Evolutionary conservation across 108 stramenopile genomes (phyloP).

Genomic region (Hondaea fermentalgiana): DNA sequence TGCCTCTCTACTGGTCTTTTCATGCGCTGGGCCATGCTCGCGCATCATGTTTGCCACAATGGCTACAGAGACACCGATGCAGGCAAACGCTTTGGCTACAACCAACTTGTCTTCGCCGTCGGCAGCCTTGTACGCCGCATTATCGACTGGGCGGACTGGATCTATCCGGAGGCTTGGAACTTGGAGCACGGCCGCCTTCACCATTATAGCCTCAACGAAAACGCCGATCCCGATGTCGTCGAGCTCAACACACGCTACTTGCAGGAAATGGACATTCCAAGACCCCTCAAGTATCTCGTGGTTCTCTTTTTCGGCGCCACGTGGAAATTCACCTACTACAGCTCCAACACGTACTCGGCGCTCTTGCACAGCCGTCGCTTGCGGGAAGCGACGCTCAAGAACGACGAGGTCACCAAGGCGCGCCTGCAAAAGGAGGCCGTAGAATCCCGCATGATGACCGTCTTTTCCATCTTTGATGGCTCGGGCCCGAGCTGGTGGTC

Average conservation of each 20-base stretch:
- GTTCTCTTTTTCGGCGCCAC: conserved; percentile 49
- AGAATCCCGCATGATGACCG: background rate
- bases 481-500: background rate
- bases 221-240: conserved; percentile 74
- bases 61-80: conserved; percentile 70
- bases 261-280: conserved; percentile 48
- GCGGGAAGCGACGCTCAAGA: background rate
- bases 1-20: conserved; percentile 61
- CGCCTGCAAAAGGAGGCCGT: background rate
- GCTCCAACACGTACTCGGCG: conserved; percentile 83
- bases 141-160: conserved; percentile 77
- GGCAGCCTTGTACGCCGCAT: conserved; percentile 54
- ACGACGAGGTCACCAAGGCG: background rate
- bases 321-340: conserved; percentile 85
- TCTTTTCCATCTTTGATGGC: background rate
- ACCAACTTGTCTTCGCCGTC: conserved; percentile 66
- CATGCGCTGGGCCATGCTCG: conserved; percentile 75
- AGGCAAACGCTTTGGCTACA: conserved; percentile 56
- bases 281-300: conserved; percentile 50
- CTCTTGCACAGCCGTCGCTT: conserved; percentile 46
- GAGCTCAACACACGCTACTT: conserved; percentile 65
- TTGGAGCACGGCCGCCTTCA: conserved; percentile 82
- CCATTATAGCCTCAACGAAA: conserved; percentile 69
- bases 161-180: conserved; percentile 84
- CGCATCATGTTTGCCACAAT: conserved; percentile 74